These are phyloP conservation scores for Lactifluus volemus DNA, from an alignment of 768 basidiomycete genomes.

Conservation along the genomic window DNA sequence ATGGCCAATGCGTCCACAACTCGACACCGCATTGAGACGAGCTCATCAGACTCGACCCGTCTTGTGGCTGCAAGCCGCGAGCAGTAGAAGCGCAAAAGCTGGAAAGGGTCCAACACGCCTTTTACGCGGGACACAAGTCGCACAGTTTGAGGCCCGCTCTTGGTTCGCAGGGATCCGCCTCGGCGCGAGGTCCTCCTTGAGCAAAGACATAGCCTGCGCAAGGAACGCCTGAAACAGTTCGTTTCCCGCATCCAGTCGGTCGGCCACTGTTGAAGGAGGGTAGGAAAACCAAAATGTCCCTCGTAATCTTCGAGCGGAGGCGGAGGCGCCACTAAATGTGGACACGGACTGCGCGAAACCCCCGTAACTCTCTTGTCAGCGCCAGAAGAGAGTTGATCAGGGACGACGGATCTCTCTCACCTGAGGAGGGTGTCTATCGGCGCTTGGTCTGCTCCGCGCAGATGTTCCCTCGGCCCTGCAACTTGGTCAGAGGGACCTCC, in stretches of 20 bases:
- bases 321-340: conserved; percentile 25
- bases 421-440: conserved; percentile 32
- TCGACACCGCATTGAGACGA: conserved; percentile 32
- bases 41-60: conserved; percentile 23
- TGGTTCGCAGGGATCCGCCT: conserved; percentile 28
- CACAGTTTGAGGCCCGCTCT: conserved; percentile 36
- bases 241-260: conserved; percentile 31
- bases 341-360: no score
- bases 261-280: conserved; percentile 34
- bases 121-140: conserved; percentile 35
- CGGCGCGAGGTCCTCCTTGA: conserved; percentile 23
- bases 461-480: no score
- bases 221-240: conserved; percentile 35
- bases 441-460: conserved; percentile 40
- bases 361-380: conserved; percentile 25
- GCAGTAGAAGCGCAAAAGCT: conserved; percentile 48
- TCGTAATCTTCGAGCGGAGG: conserved; percentile 41
- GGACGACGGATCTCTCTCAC: no score
- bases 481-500: conserved; percentile 32
- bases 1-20: conserved; percentile 23
- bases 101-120: conserved; percentile 34
- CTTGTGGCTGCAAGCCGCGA: conserved; percentile 12
- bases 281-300: conserved; percentile 46
- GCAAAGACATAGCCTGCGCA: conserved; percentile 28
- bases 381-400: no score